These are phyloP conservation scores for Colletotrichum tamarilloi DNA, from an alignment of 2,329 filamentous ascomycete genomes.

Conservation along the genomic window DNA sequence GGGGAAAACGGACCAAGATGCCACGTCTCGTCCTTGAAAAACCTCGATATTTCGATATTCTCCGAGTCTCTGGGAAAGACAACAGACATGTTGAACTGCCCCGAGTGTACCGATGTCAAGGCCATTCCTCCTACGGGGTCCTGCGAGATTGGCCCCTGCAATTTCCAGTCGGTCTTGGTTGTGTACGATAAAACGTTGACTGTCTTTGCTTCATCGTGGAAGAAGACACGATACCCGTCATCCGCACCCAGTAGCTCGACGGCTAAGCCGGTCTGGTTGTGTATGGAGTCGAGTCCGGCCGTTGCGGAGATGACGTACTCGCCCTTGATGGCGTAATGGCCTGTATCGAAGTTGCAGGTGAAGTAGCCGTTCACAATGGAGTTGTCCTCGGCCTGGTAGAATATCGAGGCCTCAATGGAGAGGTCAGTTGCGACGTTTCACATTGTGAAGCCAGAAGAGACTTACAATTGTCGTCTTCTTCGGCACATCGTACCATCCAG, in stretches of 20 bases:
- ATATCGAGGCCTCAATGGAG: conserved; percentile 26
- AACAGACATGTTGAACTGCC: conserved; percentile 47
- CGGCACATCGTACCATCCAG: conserved; percentile 47
- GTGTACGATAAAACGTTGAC: conserved; percentile 48
- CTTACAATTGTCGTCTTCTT: conserved; percentile 43
- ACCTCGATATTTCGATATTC: conserved; percentile 46
- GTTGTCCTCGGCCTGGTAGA: conserved; percentile 27
- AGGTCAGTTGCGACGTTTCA: conserved; percentile 3
- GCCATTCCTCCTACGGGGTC: conserved; percentile 43
- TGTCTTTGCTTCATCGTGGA: conserved; percentile 45
- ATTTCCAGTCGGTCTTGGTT: conserved; percentile 41
- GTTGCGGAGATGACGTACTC: conserved; percentile 44
- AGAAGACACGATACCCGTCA: conserved; percentile 51
- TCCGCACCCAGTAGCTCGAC: conserved; percentile 45
- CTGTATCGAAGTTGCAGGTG: conserved; percentile 48
- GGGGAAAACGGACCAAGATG: conserved; percentile 42
- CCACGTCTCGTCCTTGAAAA: conserved; percentile 44
- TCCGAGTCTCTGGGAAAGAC: conserved; percentile 44
- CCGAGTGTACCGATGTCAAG: conserved; percentile 44
- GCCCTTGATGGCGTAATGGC: conserved; percentile 44
- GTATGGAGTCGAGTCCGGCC: conserved; percentile 39
- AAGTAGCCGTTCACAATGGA: conserved; percentile 37
- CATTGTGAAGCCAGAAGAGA: conserved; percentile 33
- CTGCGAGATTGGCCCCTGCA: conserved; percentile 45
- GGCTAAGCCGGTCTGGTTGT: conserved; percentile 45